These are phyloP conservation scores for Petrea volubilis DNA, from an alignment of 257 asterid genomes.

Conservation along the genomic window DNA sequence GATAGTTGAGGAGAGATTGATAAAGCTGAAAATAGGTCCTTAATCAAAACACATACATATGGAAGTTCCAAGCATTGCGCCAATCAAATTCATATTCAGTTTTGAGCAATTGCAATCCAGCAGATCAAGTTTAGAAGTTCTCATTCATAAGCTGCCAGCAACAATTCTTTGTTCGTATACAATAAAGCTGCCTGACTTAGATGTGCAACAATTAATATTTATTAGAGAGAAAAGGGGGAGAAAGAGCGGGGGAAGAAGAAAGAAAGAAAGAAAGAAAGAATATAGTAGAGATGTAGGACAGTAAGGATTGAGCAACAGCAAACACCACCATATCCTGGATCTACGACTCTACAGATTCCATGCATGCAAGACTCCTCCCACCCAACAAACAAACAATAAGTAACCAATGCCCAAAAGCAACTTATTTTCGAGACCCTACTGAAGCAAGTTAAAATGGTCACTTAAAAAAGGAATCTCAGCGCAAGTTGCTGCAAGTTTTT, in stretches of 20 bases:
- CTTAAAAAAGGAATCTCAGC: neutral
- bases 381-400: neutral
- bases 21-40: neutral
- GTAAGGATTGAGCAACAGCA: neutral
- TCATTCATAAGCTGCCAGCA: neutral
- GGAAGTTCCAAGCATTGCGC: neutral
- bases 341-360: neutral
- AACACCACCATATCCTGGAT: neutral
- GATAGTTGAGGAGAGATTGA: neutral
- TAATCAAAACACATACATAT: neutral
- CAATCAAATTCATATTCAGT: neutral
- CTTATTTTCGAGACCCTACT: neutral
- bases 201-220: too few species aligned
- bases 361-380: too few species aligned
- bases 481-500: neutral
- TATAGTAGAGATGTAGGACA: neutral
- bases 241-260: too few species aligned
- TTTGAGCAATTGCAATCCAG: neutral
- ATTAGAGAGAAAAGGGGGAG: too few species aligned
- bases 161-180: too few species aligned
- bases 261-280: too few species aligned
- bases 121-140: neutral
- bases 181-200: too few species aligned
- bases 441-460: neutral
- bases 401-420: neutral